Percentiles rank a stretch among this genome's conserved stretches.
These are phyloP conservation scores for Avena eriantha DNA, from an alignment of 176 grass and related monocot species.

Conservation along the genomic window DNA sequence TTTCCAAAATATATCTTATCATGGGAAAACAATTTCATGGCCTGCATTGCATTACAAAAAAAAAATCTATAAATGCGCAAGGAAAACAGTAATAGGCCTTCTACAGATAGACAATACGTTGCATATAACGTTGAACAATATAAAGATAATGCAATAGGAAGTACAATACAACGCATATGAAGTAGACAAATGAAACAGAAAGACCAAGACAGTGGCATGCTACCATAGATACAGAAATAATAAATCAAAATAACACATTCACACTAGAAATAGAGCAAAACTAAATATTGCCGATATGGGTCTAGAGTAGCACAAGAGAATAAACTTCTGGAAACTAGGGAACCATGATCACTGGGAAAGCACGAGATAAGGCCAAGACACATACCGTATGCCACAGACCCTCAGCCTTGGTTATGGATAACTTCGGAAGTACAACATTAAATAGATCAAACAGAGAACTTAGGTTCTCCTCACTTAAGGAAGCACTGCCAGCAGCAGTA, in stretches of 20 bases:
- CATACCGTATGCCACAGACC: slow-evolving; percentile 84
- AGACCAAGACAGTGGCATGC: background rate
- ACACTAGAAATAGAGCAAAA: slow-evolving; percentile 15
- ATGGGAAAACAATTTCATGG: slow-evolving; percentile 75
- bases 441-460: slow-evolving; percentile 69
- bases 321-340: background rate
- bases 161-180: background rate
- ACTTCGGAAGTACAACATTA: slow-evolving; percentile 53
- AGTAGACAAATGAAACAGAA: background rate
- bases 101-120: background rate
- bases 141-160: background rate
- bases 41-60: slow-evolving; percentile 53
- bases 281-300: background rate
- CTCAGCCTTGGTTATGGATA: slow-evolving; percentile 65
- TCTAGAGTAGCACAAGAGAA: background rate
- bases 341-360: background rate
- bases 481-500: slow-evolving; percentile 48
- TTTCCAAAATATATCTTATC: slow-evolving; percentile 68
- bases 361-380: background rate
- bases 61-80: background rate
- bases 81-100: background rate
- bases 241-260: slow-evolving; percentile 1
- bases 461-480: slow-evolving; percentile 60
- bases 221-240: background rate
- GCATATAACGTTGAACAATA: slow-evolving; percentile 27